Evolutionary conservation across 257 asterid species (phyloP), one percentile per base, ranked within the genome.

Genomic region (Fraxinus quadrangulata): DNA sequence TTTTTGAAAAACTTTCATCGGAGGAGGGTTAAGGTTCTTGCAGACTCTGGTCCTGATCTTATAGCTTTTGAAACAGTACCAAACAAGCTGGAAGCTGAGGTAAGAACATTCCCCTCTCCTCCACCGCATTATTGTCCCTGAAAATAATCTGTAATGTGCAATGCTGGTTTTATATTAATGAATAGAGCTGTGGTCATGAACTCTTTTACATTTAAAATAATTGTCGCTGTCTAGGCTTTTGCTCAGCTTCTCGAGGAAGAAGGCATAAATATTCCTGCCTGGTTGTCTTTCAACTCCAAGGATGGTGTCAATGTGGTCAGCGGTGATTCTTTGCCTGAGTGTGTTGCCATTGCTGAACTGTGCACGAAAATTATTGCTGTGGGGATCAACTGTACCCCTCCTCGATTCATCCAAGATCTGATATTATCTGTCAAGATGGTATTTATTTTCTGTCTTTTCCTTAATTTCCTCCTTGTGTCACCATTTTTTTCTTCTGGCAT

Each of bases 311-410:
- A 90, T 71, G 93, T 90, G 83, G 97, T 92, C 75, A 90, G 96
- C 36, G 97, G 97, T 28, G 97, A 94, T 86, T 87, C 97, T 75
- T 81, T 94, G 77, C 71, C 85, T n/a, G 96, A 89, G 56, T 92
- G 97, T 78, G 94, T 81, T 34, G 84, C 90, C 63, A 67, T 90
- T 85, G 96, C 92, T 34, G 96, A 92, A 68, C 86, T 89, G 17
- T 88, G 92, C 78, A 77, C 83, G 73, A 94, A 85, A 81, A 79
- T 94, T 82, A 86, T 92, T 59, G 91, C 96, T 3, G 92, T 94
- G 1, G 98, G 98, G 78, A 88, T 94, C 67, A 94, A 94, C 75
- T 94, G 97, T 73, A 92, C 98, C 30, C 98, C 97, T 11, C 97
- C 98, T 13, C 89, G 97, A 86, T 92, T 88, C 75, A 89, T 94